Evolutionary conservation across 2,329 filamentous ascomycete species (phyloP), one percentile per base, ranked within the genome.

Genomic region (Fusarium sp.): DNA sequence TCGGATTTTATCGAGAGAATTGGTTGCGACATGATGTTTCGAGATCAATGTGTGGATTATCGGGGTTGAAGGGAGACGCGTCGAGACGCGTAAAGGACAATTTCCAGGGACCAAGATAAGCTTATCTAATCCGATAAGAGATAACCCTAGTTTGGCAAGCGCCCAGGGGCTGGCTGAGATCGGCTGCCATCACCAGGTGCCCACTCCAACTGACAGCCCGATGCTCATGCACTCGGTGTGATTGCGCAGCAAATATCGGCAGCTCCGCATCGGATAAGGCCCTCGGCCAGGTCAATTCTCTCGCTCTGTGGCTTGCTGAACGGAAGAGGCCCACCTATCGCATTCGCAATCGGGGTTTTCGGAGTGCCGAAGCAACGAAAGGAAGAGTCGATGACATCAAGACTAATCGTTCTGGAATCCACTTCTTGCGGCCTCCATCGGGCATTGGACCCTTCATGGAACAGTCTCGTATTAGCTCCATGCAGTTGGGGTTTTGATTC

Each of bases 1-100:
- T 70, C 60, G 6, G 75, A 66, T n/a, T 78, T 76, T 31, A 87
- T 75, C 4, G 76, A 74, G 28, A 87, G 78, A 15, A 86, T 85
- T 39, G 82, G 78, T 60, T 81, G 80, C 7, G 81, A 74, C 84
- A 85, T 85, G 30, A 8, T 74, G 54, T 34, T 34, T 62, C 30
- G 37, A 15, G 28, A 16, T 51, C 27, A 12, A 36, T 37, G 27
- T 50, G 37, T 59, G 9, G 36, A 10, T 40, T 57, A 55, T 66
- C 15, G 41, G 13, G 27, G 40, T 34, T 31, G 30, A 36, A 47
- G 30, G 48, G 37, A 59, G 65, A 73, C 74, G 74, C 74, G 74
- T 48, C 47, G 8, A 41, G 65, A 71, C 74, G 74, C 74, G 74
- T 75, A 60, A 66, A 72, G 55, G 50, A 61, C 36, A 40, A 6